Evolutionary conservation across 75 land plant species (phyloP), one percentile per base, ranked within the genome.

Genomic region (Sequoiadendron giganteum): DNA sequence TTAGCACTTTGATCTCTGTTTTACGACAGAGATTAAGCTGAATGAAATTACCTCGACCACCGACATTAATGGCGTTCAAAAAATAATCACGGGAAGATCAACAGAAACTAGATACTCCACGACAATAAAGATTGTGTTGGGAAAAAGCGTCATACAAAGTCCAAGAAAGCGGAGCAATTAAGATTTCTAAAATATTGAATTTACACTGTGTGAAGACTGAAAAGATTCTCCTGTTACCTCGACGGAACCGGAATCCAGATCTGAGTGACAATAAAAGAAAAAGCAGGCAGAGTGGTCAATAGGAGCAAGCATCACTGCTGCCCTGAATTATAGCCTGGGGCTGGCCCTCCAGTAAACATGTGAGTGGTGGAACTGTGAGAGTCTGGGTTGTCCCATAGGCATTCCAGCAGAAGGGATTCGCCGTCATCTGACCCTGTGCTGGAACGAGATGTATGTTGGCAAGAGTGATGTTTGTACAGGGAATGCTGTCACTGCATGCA

Each of bases 371-470:
- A 36, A 95, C 93, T 21, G 94, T 95, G 45, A 95, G 85, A 0
- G 93, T 89, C 48, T 89, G 81, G 1, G 83, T 89, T 19, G 15
- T 78, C 19, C 99, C 99, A 61, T 95, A 97, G 11, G 93, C 93
- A 86, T 96, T 97, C 99, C 98, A 96, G 73, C 99, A 97, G 86
- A 93, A 97, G 47, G 98, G 95, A 49, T 93, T 93, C 10, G 91
- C 91, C 21, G 92, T 90, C 79, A 88, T 36, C 85, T 91, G 90
- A 9, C 97, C 97, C 85, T 90, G 88, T 1, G 83, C 77, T 1
- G 99, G 97, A 39, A 96, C 86, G 14, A 98, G 94, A 91, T 95
- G 94, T 11, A 98, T 92, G 52, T 95, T 91, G 11, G 95, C 90
- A 86, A 97, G 86, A 16, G 92, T 90, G 13, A 98, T 95, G 83